Percentiles rank a stretch among this genome's conserved stretches.
These are phyloP conservation scores for Penicillium tannophilum DNA, from an alignment of 495 filamentous ascomycete genomes.

Conservation along the genomic window DNA sequence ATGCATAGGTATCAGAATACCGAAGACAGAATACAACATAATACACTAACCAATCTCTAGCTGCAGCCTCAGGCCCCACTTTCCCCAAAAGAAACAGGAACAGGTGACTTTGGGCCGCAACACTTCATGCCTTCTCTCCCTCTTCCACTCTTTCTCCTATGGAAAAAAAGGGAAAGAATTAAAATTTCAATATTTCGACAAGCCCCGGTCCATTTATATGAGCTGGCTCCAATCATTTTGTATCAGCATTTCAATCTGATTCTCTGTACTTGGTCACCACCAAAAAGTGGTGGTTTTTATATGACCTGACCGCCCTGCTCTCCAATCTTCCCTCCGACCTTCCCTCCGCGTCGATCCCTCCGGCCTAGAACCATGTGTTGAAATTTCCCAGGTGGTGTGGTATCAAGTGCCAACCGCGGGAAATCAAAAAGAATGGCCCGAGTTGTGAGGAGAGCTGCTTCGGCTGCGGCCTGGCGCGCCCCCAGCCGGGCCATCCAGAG, in stretches of 20 bases:
- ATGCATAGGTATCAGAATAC: neutral
- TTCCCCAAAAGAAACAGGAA: slow-evolving; percentile 21
- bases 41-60: neutral
- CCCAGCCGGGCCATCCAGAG: slow-evolving; percentile 35
- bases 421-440: slow-evolving; percentile 34
- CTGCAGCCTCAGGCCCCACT: slow-evolving; percentile 27
- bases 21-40: neutral
- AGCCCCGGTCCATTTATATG: neutral
- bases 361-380: slow-evolving; percentile 15
- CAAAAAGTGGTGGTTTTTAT: slow-evolving; percentile 7
- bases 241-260: neutral
- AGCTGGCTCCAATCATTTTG: slow-evolving; percentile 1
- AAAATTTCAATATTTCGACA: neutral
- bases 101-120: slow-evolving; percentile 36
- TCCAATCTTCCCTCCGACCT: slow-evolving; percentile 1
- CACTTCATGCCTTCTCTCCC: slow-evolving; percentile 8
- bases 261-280: neutral
- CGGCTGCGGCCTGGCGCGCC: slow-evolving; percentile 35
- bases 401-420: slow-evolving; percentile 21
- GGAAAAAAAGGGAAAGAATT: neutral
- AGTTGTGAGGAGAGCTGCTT: slow-evolving; percentile 37
- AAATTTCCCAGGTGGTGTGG: slow-evolving; percentile 17
- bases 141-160: slow-evolving; percentile 3
- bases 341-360: neutral
- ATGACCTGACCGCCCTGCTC: slow-evolving; percentile 22